phyloP scores from a whole-genome alignment of 108 stramenopile genomes.

The Mayamaea pseudoterrestris region DNA sequence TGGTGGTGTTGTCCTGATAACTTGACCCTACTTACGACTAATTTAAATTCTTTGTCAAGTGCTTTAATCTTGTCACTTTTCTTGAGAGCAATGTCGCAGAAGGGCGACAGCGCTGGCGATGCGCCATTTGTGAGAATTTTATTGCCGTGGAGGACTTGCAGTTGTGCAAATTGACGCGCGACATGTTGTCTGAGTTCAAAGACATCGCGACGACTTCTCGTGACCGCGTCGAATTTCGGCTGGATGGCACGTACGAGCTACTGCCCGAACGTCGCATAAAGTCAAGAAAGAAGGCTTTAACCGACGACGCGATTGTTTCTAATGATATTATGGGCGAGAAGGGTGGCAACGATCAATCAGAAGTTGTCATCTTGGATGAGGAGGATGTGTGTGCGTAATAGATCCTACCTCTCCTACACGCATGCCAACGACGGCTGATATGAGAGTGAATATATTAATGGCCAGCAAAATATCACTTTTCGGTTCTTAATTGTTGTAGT shows the following conservation, averaged over 20 bases:
- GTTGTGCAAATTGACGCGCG: constrained; percentile 6
- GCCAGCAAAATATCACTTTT: too few relatives aligned
- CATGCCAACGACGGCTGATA: too few relatives aligned
- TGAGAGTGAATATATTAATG: too few relatives aligned
- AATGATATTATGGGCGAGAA: too few relatives aligned
- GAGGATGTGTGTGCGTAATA: too few relatives aligned
- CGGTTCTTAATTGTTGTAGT: constrained; percentile 57
- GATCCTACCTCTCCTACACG: too few relatives aligned
- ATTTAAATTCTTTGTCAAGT: constrained; percentile 13
- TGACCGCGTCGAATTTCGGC: constrained; percentile 11
- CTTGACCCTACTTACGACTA: background rate
- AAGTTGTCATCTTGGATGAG: too few relatives aligned
- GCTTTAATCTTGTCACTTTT: constrained; percentile 59
- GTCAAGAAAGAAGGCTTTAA: too few relatives aligned
- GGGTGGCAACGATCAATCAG: too few relatives aligned
- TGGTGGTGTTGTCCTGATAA: background rate
- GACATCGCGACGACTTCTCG: background rate
- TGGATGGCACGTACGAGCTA: constrained; percentile 34
- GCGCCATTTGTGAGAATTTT: constrained; percentile 25
- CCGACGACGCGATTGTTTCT: too few relatives aligned
- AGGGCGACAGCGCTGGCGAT: constrained; percentile 62
- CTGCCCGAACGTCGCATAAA: too few relatives aligned
- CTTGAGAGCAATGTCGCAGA: constrained; percentile 33
- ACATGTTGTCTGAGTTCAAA: constrained; percentile 1
- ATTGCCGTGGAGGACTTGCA: constrained; percentile 7